A percentile compares a stretch with the other conserved stretches of the same genome.
These are phyloP conservation scores for Boletellus deceptivus DNA, from an alignment of 1,284 basidiomycete genomes.

Conservation along the genomic window DNA sequence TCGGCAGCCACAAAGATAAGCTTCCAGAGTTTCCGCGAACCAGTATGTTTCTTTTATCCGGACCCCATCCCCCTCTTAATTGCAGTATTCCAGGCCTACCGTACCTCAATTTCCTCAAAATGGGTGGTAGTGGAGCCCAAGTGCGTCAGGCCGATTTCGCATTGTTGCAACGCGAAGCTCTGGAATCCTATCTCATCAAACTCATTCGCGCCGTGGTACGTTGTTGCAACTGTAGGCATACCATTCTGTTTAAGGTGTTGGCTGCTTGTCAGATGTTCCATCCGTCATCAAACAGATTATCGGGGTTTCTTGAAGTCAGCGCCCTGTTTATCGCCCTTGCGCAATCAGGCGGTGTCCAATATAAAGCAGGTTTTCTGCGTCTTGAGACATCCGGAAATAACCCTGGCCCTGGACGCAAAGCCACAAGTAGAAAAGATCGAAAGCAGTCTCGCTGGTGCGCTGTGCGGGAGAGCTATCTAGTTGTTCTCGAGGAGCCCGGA, in stretches of 20 bases:
- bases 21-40: conserved; percentile 93
- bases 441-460: conserved; percentile 89
- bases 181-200: conserved; percentile 89
- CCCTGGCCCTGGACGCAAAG: conserved; percentile 61
- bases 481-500: conserved; percentile 85
- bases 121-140: conserved; percentile 48
- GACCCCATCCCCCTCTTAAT: background rate
- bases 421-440: conserved; percentile 64
- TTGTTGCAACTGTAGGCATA: conserved; percentile 4
- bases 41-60: conserved; percentile 45
- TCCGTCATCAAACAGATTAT: conserved; percentile 88
- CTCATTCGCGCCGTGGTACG: conserved; percentile 85
- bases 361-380: conserved; percentile 86
- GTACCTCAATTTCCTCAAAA: conserved; percentile 82
- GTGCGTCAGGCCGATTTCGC: conserved; percentile 75
- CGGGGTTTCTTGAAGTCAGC: conserved; percentile 94
- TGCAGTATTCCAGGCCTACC: conserved; percentile 55
- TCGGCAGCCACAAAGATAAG: conserved; percentile 65
- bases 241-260: background rate
- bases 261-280: conserved; percentile 85
- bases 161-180: conserved; percentile 70
- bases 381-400: conserved; percentile 52
- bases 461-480: conserved; percentile 90
- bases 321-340: conserved; percentile 85
- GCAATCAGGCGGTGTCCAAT: conserved; percentile 78